Base-by-base conservation (phyloP, 2,329 filamentous ascomycete genomes). In the Exophiala viscosa region DNA sequence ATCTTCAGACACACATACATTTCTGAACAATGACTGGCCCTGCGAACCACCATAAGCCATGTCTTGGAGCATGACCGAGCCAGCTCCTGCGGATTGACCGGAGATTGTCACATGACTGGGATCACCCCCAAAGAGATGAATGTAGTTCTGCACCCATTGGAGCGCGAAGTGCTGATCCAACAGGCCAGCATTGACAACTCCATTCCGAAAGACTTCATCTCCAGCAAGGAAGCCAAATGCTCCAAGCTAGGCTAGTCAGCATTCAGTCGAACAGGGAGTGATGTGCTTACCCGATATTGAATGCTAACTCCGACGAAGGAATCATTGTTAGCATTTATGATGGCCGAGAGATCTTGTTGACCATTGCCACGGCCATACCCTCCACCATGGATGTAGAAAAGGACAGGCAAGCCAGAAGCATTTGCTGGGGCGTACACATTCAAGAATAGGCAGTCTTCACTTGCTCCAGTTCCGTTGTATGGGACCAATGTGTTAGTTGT, bases 131-230 rank as follows among this genome's bases (percentile, higher is more conserved):
- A 84, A 84, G 66, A 60, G 52, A 5, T 54, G 54, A 38, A 87
- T 85, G 54, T 87, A 71, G 32, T 76, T 68, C 61, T 81, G 74
- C 0, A 86, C 76, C 85, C 85, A 87, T 45, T 78, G 64, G 39
- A 88, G 65, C 2, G 79, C 70, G 20, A 79, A 74, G 14, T 82
- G 73, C 67, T 87, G 83, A 60, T 88, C 84, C 2, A 85, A 70
- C 5, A 87, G 66, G 0, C 85, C 85, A 2, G 71, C 80, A 62
- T 88, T 87, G 8, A 86, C 71, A 45, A 77, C 74, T 1, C 83
- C 83, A 58, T 81, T 69, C 3, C 69, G 63, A 34, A 75, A 73
- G 6, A 86, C 72, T 23, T 76, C 70, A 36, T 81, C 75, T 14
- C 81, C 77, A 0, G 81, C 77, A 64, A 31, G 70, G 65, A 76